A percentile compares a stretch with the other conserved stretches of the same genome.
These are phyloP conservation scores for Ajuga chamaepitys DNA, from an alignment of 257 asterid species.

Conservation along the genomic window DNA sequence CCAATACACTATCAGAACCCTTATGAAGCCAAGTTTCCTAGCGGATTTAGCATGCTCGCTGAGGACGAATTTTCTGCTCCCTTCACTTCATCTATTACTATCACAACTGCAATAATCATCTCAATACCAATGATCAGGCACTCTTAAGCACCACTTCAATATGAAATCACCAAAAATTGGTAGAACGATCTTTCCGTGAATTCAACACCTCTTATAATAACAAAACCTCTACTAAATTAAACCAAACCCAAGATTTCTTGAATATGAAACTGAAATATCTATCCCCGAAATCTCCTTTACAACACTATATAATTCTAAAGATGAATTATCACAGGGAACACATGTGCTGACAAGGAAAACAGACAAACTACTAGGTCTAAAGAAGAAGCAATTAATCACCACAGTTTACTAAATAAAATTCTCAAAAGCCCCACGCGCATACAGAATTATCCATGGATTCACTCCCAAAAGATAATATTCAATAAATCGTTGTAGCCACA, in stretches of 20 bases:
- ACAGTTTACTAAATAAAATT: neutral
- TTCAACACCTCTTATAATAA: neutral
- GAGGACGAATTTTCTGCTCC: neutral
- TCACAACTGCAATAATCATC: neutral
- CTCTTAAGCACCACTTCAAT: neutral
- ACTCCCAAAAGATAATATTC: neutral
- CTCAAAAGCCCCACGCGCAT: neutral
- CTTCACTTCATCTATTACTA: neutral
- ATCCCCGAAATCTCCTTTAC: neutral
- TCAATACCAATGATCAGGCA: neutral
- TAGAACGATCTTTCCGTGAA: neutral
- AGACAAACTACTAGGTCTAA: neutral
- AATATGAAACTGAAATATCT: neutral
- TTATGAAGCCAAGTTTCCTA: neutral
- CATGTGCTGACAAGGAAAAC: neutral
- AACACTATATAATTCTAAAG: neutral
- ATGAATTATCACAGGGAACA: neutral
- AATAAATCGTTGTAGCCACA: neutral
- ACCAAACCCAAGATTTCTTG: neutral
- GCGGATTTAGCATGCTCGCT: neutral
- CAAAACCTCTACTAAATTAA: neutral
- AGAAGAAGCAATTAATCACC: neutral
- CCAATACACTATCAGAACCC: neutral
- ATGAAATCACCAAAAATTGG: neutral
- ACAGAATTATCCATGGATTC: constrained; percentile 5